These are phyloP conservation scores for Apiotrichum sp. DNA, from an alignment of 1,284 basidiomycete genomes.

Conservation along the genomic window DNA sequence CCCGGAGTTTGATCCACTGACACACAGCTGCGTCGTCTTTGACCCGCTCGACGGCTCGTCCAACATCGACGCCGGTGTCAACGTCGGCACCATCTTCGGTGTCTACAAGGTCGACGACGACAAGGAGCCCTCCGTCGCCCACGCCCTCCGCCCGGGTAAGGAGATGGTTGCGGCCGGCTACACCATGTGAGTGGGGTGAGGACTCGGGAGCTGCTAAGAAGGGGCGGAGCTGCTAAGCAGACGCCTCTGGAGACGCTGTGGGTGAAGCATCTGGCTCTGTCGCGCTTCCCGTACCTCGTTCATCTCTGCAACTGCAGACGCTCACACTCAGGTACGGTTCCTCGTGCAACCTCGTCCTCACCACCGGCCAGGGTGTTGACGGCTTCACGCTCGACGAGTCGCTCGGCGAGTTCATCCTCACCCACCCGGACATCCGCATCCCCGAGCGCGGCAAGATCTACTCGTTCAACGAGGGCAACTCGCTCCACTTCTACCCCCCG, in stretches of 20 bases:
- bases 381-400: conserved; percentile 96
- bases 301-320: not conserved
- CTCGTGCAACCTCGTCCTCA: conserved; percentile 92
- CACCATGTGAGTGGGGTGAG: conserved; percentile 62
- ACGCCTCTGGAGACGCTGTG: too few species aligned
- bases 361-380: conserved; percentile 93
- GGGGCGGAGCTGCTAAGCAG: too few species aligned
- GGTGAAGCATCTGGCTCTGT: too few species aligned
- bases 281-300: too few species aligned
- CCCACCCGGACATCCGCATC: conserved; percentile 93
- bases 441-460: conserved; percentile 96
- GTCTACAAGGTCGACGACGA: conserved; percentile 79
- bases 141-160: conserved; percentile 87
- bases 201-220: too few species aligned
- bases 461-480: conserved; percentile 99
- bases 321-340: conserved; percentile 76
- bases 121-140: conserved; percentile 69
- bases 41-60: conserved; percentile 96
- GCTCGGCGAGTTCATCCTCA: conserved; percentile 97
- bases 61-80: conserved; percentile 99
- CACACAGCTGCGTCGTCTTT: conserved; percentile 77
- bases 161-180: conserved; percentile 99
- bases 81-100: conserved; percentile 99
- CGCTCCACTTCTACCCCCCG: conserved; percentile 85
- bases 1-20: too few species aligned